These are phyloP conservation scores for Paspalum notatum DNA, from an alignment of 176 grass and related monocot genomes.

Conservation along the genomic window DNA sequence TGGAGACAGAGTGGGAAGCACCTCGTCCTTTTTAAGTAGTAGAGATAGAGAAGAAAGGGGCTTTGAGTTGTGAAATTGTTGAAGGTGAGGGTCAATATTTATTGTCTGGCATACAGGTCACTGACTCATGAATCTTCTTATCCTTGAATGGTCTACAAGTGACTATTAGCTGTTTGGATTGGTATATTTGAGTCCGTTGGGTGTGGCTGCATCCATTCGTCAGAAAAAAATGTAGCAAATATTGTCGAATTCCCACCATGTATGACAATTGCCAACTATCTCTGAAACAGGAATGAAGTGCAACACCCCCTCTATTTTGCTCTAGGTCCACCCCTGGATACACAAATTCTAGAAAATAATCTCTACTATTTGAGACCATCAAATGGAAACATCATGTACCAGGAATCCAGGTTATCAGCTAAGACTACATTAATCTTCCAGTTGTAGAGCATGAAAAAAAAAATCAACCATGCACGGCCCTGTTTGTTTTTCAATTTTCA, in stretches of 20 bases:
- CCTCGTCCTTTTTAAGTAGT: no score
- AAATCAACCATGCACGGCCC: constrained; percentile 4
- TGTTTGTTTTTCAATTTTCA: no score
- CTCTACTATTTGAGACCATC: neutral
- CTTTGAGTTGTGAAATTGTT: constrained; percentile 4
- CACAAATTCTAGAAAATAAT: neutral
- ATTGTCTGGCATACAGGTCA: neutral
- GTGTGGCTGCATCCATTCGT: no score
- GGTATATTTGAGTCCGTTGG: no score
- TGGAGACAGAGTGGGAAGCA: no score
- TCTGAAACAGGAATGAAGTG: no score
- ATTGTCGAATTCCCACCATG: no score
- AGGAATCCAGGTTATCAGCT: neutral
- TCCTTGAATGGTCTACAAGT: neutral
- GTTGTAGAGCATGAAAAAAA: constrained; percentile 1
- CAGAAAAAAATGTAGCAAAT: no score
- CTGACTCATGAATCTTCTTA: constrained; percentile 23
- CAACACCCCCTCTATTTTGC: no score
- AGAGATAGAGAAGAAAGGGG: constrained; percentile 20
- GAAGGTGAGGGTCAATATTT: neutral
- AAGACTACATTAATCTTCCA: neutral
- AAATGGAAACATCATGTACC: constrained; percentile 6
- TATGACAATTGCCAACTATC: no score
- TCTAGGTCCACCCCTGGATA: no score
- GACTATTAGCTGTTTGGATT: neutral